Evolutionary conservation across 2,329 filamentous ascomycete genomes (phyloP).

Genomic region (Colletotrichum navitas): DNA sequence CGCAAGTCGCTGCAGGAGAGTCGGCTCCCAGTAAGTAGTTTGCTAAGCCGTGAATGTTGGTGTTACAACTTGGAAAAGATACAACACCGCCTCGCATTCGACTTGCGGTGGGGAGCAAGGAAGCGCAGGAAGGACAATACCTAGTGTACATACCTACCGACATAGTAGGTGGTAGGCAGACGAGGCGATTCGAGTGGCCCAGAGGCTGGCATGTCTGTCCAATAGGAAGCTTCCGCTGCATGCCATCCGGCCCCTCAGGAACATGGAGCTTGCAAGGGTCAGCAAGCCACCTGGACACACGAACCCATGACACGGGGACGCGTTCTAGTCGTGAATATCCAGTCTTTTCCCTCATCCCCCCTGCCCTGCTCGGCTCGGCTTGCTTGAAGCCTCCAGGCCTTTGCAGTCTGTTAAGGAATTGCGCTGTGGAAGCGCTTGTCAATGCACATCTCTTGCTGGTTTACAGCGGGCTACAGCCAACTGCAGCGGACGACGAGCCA

Average conservation of each 20-base stretch:
- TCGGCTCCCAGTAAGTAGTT: background rate
- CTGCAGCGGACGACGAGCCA: slow-evolving; percentile 11
- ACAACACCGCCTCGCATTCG: slow-evolving; percentile 9
- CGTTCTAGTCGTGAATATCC: slow-evolving; percentile 15
- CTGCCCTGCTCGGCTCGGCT: background rate
- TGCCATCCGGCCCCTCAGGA: slow-evolving; percentile 14
- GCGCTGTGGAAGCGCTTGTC: slow-evolving; percentile 15
- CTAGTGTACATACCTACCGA: too few relatives aligned
- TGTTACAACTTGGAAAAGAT: slow-evolving; percentile 15
- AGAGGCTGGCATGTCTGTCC: background rate
- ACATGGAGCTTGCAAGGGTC: slow-evolving; percentile 28
- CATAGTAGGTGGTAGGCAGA: background rate
- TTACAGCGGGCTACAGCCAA: slow-evolving; percentile 5
- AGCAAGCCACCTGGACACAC: slow-evolving; percentile 21
- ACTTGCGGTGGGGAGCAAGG: slow-evolving; percentile 5
- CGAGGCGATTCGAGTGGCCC: slow-evolving; percentile 15
- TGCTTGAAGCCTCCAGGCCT: background rate
- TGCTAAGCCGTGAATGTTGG: background rate
- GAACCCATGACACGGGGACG: slow-evolving; percentile 24
- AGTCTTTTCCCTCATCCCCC: background rate
- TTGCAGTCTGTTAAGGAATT: slow-evolving; percentile 17
- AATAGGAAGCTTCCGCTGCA: slow-evolving; percentile 30
- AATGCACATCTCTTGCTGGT: slow-evolving; percentile 7
- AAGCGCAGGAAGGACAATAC: background rate
- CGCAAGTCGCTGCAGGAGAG: slow-evolving; percentile 27